These are phyloP conservation scores for sunflower (Helianthus annuus) DNA, from an alignment of 129 eudicot species.

Conservation along the genomic window DNA sequence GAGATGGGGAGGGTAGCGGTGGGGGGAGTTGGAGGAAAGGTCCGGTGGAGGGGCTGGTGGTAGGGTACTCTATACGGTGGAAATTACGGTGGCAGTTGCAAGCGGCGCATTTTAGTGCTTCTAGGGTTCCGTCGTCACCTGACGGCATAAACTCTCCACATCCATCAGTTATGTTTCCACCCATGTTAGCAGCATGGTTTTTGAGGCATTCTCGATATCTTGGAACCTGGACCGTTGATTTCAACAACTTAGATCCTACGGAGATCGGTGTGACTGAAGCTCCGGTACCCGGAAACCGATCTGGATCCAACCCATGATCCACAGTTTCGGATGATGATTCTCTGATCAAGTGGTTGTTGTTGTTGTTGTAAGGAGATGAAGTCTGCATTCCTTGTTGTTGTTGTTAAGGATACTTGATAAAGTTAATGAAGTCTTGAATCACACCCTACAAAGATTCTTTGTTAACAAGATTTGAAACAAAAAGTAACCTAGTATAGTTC, in stretches of 20 bases:
- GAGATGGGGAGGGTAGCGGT: constrained; percentile 55
- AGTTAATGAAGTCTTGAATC: constrained; percentile 13
- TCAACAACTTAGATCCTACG: constrained; percentile 54
- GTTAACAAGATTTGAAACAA: constrained; percentile 29
- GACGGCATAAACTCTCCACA: constrained; percentile 97
- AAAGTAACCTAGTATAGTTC: constrained; percentile 10
- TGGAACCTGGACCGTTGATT: constrained; percentile 29
- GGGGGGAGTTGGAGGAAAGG: constrained; percentile 73
- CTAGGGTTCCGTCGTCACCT: constrained; percentile 86
- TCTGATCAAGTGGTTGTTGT: constrained; percentile 41
- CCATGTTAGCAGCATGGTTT: constrained; percentile 87
- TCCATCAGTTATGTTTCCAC: constrained; percentile 89
- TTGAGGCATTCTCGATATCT: constrained; percentile 84
- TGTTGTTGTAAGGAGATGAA: constrained; percentile 39
- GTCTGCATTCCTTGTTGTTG: constrained; percentile 52
- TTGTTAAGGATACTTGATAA: too few species aligned
- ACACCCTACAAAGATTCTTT: constrained; percentile 19
- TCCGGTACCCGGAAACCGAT: constrained; percentile 45
- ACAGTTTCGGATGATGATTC: constrained; percentile 49
- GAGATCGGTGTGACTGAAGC: constrained; percentile 45
- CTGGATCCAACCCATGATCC: constrained; percentile 46
- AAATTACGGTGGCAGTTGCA: constrained; percentile 97
- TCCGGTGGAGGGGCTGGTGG: constrained; percentile 31
- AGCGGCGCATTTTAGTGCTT: constrained; percentile 91
- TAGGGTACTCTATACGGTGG: constrained; percentile 70